Conservation (phyloP, 1,284 basidiomycete species). For the Mycena citricolor region DNA sequence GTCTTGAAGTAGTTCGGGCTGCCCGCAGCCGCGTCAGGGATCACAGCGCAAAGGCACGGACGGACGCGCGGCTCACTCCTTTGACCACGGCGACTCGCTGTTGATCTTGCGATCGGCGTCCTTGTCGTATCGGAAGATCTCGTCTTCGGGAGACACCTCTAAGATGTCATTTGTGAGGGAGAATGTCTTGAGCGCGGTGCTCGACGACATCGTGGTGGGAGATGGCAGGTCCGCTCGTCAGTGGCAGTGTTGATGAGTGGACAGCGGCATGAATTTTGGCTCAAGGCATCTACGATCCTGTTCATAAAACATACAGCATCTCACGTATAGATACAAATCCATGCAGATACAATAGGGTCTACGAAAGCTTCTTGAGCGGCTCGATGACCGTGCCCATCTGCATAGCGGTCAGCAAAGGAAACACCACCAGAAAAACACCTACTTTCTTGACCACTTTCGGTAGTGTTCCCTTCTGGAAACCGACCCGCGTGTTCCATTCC, state of each 20-base stretch:
- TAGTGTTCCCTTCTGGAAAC: slow-evolving; percentile 81
- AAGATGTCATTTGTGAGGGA: slow-evolving; percentile 79
- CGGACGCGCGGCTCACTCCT: slow-evolving; percentile 69
- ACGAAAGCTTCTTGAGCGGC: slow-evolving; percentile 58
- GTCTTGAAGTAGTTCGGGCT: slow-evolving; percentile 92
- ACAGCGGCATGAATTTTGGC: too few species aligned
- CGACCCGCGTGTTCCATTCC: slow-evolving; percentile 94
- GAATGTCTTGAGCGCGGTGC: slow-evolving; percentile 79
- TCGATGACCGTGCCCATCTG: slow-evolving; percentile 78
- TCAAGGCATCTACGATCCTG: too few species aligned
- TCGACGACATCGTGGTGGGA: slow-evolving; percentile 33
- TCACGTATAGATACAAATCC: too few species aligned
- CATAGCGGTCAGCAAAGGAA: too few species aligned
- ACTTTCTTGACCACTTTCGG: slow-evolving; percentile 88
- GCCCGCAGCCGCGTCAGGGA: slow-evolving; percentile 11
- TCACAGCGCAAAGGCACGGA: slow-evolving; percentile 12
- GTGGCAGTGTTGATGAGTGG: too few species aligned
- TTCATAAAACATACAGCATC: too few species aligned
- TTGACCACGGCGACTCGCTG: slow-evolving; percentile 79
- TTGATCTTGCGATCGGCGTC: slow-evolving; percentile 74
- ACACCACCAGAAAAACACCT: slow-evolving; percentile 26
- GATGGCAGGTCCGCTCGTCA: too few species aligned
- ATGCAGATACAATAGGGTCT: too few species aligned
- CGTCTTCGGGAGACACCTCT: slow-evolving; percentile 71
- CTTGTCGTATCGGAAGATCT: slow-evolving; percentile 79